Evolutionary conservation across 2,329 filamentous ascomycete species (phyloP), one percentile per base, ranked within the genome.

Genomic region (Ceratocystis ficicola): DNA sequence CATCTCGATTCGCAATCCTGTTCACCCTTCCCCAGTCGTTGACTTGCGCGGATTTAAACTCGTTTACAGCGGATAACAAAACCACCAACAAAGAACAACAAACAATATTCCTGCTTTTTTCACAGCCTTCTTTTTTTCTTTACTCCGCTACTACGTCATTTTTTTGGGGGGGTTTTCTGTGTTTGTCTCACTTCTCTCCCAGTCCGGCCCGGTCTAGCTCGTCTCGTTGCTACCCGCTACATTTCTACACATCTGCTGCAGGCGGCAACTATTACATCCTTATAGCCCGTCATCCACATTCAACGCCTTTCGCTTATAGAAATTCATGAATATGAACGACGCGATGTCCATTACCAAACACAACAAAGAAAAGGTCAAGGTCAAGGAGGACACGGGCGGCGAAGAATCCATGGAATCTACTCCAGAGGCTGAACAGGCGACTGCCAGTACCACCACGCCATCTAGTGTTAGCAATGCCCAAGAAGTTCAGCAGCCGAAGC

Each of bases 401-500:
- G 83, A 85, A 68, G 84, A 86, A 68, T 86, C 84, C 65, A 76
- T 80, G 72, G 81, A 77, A 69, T 86, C 84, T 57, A 84, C 81
- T 69, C 81, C 82, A 20, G 84, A 86, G 69, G 77, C 79, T 71
- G 83, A 85, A 64, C 75, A 76, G 59, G 72, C 71, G 66, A 69
- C 69, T 63, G 72, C 75, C 62, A 71, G 75, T 65, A 60, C 46
- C 28, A 63, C 57, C 7, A 68, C 64, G n/a, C 60, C 63, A 48
- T 28, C 52, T 7, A 64, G 61, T 48, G 36, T 41, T 8, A 63
- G 36, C 50, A 65, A 65, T 72, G 74, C 66, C 69, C 81, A 81
- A 70, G 82, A 85, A 72, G 76, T 75, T 70, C 82, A 83, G 73
- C 83, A 85, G 69, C 91, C 92, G 74, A 99, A 99, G 81, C 86